Conservation (phyloP, 179 eudicot genomes). For the Beta macrorhiza region DNA sequence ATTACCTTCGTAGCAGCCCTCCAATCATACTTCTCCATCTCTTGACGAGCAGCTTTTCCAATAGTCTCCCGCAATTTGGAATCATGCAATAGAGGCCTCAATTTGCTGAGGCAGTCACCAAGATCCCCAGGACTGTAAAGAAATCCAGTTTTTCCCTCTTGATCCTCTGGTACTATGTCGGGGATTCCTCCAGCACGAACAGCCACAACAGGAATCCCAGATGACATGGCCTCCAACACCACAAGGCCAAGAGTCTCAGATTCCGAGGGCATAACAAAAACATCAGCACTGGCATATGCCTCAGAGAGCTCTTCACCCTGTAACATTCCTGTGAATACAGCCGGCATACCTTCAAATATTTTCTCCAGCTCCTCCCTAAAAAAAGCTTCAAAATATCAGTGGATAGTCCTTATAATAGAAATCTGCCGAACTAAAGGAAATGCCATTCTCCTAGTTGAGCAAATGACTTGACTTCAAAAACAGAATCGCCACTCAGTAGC, state of each 20-base stretch:
- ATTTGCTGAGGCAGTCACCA: conserved; percentile 66
- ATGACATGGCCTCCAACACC: conserved; percentile 94
- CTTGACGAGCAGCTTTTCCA: conserved; percentile 77
- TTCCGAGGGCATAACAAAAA: conserved; percentile 90
- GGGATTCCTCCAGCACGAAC: conserved; percentile 94
- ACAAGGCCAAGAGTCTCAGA: conserved; percentile 89
- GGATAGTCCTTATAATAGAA: too few species aligned
- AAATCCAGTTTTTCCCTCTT: conserved; percentile 75
- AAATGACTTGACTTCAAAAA: background rate
- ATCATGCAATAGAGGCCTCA: conserved; percentile 62
- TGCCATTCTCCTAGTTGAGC: background rate
- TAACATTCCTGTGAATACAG: conserved; percentile 84
- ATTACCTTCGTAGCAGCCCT: conserved; percentile 68
- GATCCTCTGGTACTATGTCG: conserved; percentile 76
- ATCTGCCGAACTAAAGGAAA: background rate
- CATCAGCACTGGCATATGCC: conserved; percentile 91
- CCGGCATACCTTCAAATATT: conserved; percentile 63
- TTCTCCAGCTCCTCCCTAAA: conserved; percentile 44
- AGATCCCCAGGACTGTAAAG: conserved; percentile 71
- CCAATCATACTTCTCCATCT: conserved; percentile 94
- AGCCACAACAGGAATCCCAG: conserved; percentile 90
- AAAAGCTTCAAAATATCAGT: background rate
- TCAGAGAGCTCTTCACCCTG: conserved; percentile 89
- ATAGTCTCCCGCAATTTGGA: conserved; percentile 50
- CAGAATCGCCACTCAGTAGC: background rate